phyloP scores from a whole-genome alignment of 2,329 filamentous ascomycete genomes.

The Aspergillus terreus region DNA sequence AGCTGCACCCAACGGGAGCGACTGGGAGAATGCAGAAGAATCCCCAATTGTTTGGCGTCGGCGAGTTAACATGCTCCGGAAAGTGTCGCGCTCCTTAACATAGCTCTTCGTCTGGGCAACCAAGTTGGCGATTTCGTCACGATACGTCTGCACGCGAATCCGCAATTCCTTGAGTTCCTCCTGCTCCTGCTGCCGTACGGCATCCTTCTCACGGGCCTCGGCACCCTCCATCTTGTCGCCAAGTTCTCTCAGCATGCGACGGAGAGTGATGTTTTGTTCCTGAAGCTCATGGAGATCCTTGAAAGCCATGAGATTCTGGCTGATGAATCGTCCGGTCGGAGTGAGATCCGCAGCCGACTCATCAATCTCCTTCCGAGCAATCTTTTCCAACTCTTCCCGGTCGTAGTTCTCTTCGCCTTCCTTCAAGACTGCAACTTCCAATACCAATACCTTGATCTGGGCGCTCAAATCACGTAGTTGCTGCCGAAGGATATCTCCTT shows the following conservation, averaged over 20 bases:
- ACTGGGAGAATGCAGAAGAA: constrained; percentile 67
- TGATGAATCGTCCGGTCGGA: constrained; percentile 84
- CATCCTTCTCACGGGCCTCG: constrained; percentile 65
- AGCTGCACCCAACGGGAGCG: constrained; percentile 55
- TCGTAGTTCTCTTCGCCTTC: constrained; percentile 79
- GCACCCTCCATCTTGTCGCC: constrained; percentile 88
- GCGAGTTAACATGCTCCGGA: constrained; percentile 87
- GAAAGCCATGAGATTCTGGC: constrained; percentile 83
- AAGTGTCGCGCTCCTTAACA: constrained; percentile 94
- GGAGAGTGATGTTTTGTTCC: constrained; percentile 78
- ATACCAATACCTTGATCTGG: constrained; percentile 84
- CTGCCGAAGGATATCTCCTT: constrained; percentile 75
- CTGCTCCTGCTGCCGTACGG: constrained; percentile 53
- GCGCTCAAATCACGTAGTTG: constrained; percentile 86
- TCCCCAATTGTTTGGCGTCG: constrained; percentile 58
- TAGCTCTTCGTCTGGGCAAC: constrained; percentile 85
- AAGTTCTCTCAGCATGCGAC: constrained; percentile 77
- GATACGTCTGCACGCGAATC: constrained; percentile 70
- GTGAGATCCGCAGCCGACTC: constrained; percentile 70
- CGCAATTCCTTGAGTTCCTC: constrained; percentile 71
- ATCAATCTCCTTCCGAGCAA: constrained; percentile 73
- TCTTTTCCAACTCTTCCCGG: constrained; percentile 68
- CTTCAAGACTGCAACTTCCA: constrained; percentile 72
- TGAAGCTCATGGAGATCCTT: constrained; percentile 80
- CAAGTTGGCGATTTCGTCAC: constrained; percentile 80